Base-by-base conservation (phyloP, 1,139 yeast genomes). In the Blastobotrys petasosporus region DNA sequence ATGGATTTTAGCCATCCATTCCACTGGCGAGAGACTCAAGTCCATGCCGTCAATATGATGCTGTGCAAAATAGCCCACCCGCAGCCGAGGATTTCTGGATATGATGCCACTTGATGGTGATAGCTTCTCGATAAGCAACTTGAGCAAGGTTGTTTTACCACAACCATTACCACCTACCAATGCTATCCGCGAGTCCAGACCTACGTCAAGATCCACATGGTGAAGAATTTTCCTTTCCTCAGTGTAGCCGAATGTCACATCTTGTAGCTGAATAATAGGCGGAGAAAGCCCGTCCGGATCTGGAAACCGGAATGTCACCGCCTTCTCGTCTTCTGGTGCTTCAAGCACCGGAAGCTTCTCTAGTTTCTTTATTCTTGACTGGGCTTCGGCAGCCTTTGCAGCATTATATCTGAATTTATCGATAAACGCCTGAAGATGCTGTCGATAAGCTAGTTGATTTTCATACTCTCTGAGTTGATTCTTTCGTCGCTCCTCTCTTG, bases 1-100 rank as follows among this genome's bases (percentile, higher is more conserved):
- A 72, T 75, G 87, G 4, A 85, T 77, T 52, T 77, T 74, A 7
- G 95, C 83, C 88, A 92, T 79, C 97, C 97, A 92, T 46, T 84
- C 82, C 7, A 92, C 97, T 0, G 98, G 97, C 48, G 88, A 84
- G 42, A 80, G 70, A n/a, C 68, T 73, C 57, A 90, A 71, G 61
- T 92, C 98, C 96, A 92, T 86, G n/a, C 92, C 84, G 61, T 92
- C 99, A 54, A 92, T 95, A 62, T 92, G 98, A 65, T 92, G 98
- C 70, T 92, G 99, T n/a, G 99, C 97, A 71, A 92, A 92, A 67
- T 94, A 94, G 15, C 96, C 98, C 44, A 92, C 84, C 68, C 98
- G 78, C 56, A 92, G 71, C 58, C 97, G 77, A 36, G 94, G 85
- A 61, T 92, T 90, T 54, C 80, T 77, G 29, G 85, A 75, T 13